A percentile compares a stretch with the other conserved stretches of the same genome.
These are phyloP conservation scores for Naganishia kalamii DNA, from an alignment of 768 basidiomycete species.

Conservation along the genomic window DNA sequence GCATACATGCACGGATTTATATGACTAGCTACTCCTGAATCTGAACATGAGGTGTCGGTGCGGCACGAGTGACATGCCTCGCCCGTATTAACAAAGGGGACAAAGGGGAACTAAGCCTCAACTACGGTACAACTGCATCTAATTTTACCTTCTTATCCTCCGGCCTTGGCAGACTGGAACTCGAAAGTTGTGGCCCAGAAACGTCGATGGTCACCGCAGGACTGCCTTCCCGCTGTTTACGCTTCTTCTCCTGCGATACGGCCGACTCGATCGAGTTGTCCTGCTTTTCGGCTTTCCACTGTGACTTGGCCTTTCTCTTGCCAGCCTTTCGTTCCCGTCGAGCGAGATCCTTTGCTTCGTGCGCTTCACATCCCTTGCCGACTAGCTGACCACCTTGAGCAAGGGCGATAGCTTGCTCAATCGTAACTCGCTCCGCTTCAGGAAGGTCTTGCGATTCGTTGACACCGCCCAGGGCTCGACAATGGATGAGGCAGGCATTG, in stretches of 20 bases:
- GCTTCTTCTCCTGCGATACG: background rate
- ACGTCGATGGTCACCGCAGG: background rate
- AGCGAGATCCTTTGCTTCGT: conserved; percentile 44
- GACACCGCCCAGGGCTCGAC: conserved; percentile 33
- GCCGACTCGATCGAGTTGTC: background rate
- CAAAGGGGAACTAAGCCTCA: background rate
- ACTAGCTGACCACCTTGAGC: conserved; percentile 29
- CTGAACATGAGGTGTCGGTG: too few species aligned
- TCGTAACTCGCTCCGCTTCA: conserved; percentile 22
- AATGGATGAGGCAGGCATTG: conserved; percentile 41
- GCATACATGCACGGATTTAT: background rate
- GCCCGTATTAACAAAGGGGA: background rate
- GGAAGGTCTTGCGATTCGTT: conserved; percentile 3
- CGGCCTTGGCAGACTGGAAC: background rate
- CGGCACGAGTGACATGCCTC: too few species aligned
- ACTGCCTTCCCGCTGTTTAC: conserved; percentile 6
- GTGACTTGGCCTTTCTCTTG: conserved; percentile 27
- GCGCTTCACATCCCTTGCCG: conserved; percentile 44
- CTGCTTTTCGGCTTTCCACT: conserved; percentile 10
- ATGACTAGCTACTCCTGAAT: too few species aligned
- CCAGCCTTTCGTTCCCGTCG: conserved; percentile 34
- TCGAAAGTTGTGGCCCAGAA: background rate
- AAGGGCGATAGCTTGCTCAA: conserved; percentile 24
- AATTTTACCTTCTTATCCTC: conserved; percentile 18
- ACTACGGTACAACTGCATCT: background rate